Conservation (phyloP, 2,329 filamentous ascomycete species). For the Cladorrhinum sp. region DNA sequence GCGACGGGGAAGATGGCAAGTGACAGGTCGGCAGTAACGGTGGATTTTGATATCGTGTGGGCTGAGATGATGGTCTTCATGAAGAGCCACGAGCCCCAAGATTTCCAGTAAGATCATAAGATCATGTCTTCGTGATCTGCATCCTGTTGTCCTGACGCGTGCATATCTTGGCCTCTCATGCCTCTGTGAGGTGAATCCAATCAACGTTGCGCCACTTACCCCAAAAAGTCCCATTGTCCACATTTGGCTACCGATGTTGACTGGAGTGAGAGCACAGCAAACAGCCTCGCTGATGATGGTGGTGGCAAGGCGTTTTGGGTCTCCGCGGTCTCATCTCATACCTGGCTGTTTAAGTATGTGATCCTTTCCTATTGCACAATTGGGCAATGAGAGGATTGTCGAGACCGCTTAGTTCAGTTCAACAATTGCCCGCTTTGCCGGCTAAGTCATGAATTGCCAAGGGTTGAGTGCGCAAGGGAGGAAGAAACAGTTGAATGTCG, state of each 20-base stretch:
- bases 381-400: background rate
- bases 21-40: background rate
- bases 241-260: too few relatives aligned
- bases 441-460: background rate
- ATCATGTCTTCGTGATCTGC: too few relatives aligned
- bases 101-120: too few relatives aligned
- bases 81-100: too few relatives aligned
- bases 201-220: background rate
- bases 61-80: background rate
- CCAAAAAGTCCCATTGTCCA: too few relatives aligned
- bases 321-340: background rate
- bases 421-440: background rate
- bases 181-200: background rate
- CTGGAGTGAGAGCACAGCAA: background rate
- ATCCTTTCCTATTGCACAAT: background rate
- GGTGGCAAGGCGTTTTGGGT: background rate
- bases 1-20: background rate
- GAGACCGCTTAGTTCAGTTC: background rate
- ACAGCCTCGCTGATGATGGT: background rate
- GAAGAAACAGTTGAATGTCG: background rate
- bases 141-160: too few relatives aligned
- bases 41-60: background rate
- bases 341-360: background rate
- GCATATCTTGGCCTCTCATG: background rate
- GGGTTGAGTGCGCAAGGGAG: background rate